Conservation (phyloP, 306 rosid genomes). For the Quercus glauca region DNA sequence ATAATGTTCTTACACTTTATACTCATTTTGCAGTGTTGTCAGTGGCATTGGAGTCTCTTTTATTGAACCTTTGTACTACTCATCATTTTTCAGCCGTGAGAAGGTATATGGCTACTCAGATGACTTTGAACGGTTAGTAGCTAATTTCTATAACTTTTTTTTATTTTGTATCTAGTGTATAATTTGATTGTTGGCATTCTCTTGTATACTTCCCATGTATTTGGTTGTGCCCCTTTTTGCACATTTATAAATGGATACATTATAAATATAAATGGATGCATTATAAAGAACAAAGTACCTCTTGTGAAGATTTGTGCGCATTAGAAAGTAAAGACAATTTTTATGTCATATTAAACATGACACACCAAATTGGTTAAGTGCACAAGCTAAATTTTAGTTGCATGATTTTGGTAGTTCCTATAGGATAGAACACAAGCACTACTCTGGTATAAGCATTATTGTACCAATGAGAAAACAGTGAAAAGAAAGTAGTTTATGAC, state of each 20-base stretch:
- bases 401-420: background rate
- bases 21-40: constrained; percentile 59
- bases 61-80: constrained; percentile 60
- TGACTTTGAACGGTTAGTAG: constrained; percentile 84
- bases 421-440: background rate
- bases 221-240: too few species aligned
- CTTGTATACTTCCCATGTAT: too few species aligned
- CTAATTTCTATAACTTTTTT: background rate
- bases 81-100: constrained; percentile 80
- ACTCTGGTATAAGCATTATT: too few species aligned
- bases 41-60: constrained; percentile 82
- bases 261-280: too few species aligned
- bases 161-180: background rate
- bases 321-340: background rate
- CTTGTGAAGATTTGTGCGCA: background rate
- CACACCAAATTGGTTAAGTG: background rate
- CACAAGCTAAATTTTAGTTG: background rate
- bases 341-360: background rate
- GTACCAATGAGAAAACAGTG: too few species aligned
- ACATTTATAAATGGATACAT: too few species aligned
- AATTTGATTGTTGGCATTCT: background rate
- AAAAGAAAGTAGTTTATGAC: too few species aligned
- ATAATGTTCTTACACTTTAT: constrained; percentile 28
- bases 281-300: background rate
- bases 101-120: constrained; percentile 76